A percentile compares a stretch with the other conserved stretches of the same genome.
These are phyloP conservation scores for Colletotrichum kahawae DNA, from an alignment of 2,329 filamentous ascomycete species.

Conservation along the genomic window DNA sequence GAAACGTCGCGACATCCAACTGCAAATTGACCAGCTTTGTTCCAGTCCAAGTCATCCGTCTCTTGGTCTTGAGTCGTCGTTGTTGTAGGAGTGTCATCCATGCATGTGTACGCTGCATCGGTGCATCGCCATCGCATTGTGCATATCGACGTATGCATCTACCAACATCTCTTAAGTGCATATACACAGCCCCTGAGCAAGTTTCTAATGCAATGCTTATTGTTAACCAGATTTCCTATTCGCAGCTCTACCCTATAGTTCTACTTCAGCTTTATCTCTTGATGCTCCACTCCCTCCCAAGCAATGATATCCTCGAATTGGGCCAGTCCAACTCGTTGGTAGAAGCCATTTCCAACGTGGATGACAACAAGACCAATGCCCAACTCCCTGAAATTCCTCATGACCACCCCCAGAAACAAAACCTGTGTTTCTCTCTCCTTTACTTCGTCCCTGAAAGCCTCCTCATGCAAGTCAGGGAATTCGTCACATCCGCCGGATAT, in stretches of 20 bases:
- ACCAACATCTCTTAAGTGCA: neutral
- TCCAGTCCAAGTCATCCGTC: neutral
- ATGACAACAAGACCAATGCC: neutral
- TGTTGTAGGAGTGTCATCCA: too few relatives aligned
- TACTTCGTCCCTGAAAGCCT: neutral
- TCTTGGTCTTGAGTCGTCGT: neutral
- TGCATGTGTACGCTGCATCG: too few relatives aligned
- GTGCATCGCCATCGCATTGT: too few relatives aligned
- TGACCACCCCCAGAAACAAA: neutral
- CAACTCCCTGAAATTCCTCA: neutral
- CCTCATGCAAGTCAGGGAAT: neutral
- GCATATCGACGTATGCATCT: neutral
- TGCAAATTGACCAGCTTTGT: neutral
- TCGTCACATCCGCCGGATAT: neutral
- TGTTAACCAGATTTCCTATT: rapidly evolving
- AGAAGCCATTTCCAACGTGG: neutral
- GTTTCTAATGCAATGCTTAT: neutral
- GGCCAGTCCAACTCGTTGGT: neutral
- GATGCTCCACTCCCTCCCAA: neutral
- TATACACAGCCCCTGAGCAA: neutral
- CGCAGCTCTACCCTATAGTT: neutral
- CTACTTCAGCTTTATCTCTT: neutral
- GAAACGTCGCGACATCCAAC: neutral
- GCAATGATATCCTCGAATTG: neutral
- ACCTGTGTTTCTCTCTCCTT: neutral